Evolutionary conservation across 2,329 filamentous ascomycete genomes (phyloP).

Genomic region (Diaporthe citriasiana): DNA sequence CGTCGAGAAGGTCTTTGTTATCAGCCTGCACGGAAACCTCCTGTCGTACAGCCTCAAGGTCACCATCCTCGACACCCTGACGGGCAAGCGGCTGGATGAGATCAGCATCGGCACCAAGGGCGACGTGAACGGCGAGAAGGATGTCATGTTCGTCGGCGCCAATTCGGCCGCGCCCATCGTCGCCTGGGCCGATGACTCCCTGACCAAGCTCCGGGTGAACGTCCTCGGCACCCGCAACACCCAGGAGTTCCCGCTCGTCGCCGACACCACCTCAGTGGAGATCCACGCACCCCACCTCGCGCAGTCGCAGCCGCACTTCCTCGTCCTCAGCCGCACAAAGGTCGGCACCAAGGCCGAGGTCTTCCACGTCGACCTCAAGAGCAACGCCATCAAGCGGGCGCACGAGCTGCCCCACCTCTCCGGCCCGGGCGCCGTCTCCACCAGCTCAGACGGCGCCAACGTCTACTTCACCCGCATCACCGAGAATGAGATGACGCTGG

Average conservation of each 20-base stretch:
- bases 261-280: conserved; percentile 65
- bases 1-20: conserved; percentile 79
- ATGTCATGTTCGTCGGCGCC: conserved; percentile 81
- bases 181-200: conserved; percentile 78
- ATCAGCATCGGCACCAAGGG: conserved; percentile 80
- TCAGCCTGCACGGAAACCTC: conserved; percentile 79
- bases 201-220: conserved; percentile 77
- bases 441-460: conserved; percentile 82
- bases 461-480: conserved; percentile 92
- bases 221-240: conserved; percentile 74
- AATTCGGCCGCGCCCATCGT: conserved; percentile 82
- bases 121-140: conserved; percentile 74
- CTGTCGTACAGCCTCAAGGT: conserved; percentile 84
- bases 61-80: conserved; percentile 78
- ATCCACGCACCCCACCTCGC: conserved; percentile 82
- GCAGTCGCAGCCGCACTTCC: conserved; percentile 83
- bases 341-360: conserved; percentile 85
- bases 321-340: conserved; percentile 83
- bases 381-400: conserved; percentile 77
- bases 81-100: conserved; percentile 80
- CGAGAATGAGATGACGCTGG: conserved; percentile 78
- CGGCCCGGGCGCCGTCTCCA: conserved; percentile 82
- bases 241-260: conserved; percentile 66
- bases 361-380: conserved; percentile 84
- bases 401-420: conserved; percentile 82